Conservation (phyloP, 768 basidiomycete species). For the Boletus rubroflammeus region DNA sequence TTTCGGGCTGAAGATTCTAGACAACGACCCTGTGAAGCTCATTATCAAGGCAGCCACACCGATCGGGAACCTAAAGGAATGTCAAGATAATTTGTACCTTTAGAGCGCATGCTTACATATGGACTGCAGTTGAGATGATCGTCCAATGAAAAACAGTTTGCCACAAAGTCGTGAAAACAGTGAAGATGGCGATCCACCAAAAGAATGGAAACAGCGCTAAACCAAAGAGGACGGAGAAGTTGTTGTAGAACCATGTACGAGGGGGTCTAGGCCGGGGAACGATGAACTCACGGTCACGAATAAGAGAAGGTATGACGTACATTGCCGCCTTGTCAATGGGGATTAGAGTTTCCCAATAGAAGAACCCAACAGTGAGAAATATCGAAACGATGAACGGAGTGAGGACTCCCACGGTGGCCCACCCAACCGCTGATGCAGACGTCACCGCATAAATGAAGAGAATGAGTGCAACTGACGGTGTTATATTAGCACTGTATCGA, state of each 20-base stretch:
- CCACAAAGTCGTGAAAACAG: constrained; percentile 38
- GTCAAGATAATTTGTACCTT: neutral
- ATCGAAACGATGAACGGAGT: constrained; percentile 45
- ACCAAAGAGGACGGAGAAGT: constrained; percentile 38
- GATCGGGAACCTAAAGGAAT: constrained; percentile 36
- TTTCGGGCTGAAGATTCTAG: constrained; percentile 39
- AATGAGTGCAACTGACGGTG: constrained; percentile 31
- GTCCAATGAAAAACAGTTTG: constrained; percentile 43
- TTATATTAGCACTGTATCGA: neutral
- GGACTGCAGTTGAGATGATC: constrained; percentile 37
- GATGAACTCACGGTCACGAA: neutral
- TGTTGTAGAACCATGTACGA: constrained; percentile 40
- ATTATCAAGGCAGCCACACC: constrained; percentile 37
- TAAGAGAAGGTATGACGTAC: constrained; percentile 24
- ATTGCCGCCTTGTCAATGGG: constrained; percentile 40
- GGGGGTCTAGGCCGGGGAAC: constrained; percentile 34
- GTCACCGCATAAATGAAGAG: constrained; percentile 42
- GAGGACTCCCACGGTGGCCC: constrained; percentile 44
- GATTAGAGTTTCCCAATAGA: constrained; percentile 46
- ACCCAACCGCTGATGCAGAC: constrained; percentile 46
- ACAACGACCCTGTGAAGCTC: constrained; percentile 39
- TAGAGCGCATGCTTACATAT: constrained; percentile 30
- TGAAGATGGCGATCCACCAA: constrained; percentile 38
- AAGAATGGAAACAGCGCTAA: constrained; percentile 37
- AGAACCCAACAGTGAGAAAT: constrained; percentile 40